Evolutionary conservation across 164 flowering plant genomes (phyloP).

Genomic region (Brasenia schreberi): DNA sequence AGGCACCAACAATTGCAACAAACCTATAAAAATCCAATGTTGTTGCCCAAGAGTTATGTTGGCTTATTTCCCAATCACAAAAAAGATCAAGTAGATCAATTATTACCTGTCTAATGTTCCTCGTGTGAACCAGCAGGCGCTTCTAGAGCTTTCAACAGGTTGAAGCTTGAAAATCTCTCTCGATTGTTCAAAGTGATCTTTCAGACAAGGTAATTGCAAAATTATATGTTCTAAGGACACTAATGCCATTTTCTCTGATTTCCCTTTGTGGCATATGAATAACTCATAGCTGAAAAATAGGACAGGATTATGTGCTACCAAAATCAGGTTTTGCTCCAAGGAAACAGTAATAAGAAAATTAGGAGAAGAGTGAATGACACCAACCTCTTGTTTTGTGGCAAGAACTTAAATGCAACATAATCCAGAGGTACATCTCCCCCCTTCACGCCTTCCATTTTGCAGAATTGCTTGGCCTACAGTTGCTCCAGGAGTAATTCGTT

Average conservation of each 20-base stretch:
- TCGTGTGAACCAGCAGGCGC: constrained; percentile 64
- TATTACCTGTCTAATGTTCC: constrained; percentile 54
- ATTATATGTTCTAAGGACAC: constrained; percentile 46
- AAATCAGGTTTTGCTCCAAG: background rate
- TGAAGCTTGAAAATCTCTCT: constrained; percentile 35
- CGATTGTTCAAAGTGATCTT: constrained; percentile 21
- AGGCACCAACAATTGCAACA: constrained; percentile 35
- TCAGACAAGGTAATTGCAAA: constrained; percentile 33
- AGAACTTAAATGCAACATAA: constrained; percentile 42
- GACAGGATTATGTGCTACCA: background rate
- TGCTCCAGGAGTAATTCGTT: background rate
- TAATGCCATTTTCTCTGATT: constrained; percentile 36
- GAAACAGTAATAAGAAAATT: background rate
- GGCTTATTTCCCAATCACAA: background rate
- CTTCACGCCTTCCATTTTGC: constrained; percentile 32
- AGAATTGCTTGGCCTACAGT: background rate
- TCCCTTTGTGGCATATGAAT: constrained; percentile 21
- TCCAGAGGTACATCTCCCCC: constrained; percentile 27
- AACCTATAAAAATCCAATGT: constrained; percentile 27
- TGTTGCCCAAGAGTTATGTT: background rate
- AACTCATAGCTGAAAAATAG: constrained; percentile 49
- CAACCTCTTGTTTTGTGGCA: constrained; percentile 44
- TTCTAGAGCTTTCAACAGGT: constrained; percentile 22
- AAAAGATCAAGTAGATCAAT: background rate
- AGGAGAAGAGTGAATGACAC: background rate